Conservation (phyloP, 1,139 yeast species). For the Suhomyces maxii region DNA sequence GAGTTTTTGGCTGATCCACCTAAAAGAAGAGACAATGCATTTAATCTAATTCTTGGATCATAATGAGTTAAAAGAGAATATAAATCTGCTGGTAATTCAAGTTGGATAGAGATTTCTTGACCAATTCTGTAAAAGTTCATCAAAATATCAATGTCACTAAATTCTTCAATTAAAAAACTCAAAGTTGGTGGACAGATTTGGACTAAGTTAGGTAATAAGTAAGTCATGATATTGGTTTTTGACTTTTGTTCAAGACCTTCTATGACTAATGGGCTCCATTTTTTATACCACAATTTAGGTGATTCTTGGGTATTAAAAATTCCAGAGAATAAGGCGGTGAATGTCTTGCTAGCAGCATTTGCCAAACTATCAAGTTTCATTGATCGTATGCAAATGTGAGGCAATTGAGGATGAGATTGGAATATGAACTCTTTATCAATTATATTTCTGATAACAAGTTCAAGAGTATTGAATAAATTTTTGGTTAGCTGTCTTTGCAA, state of each 20-base stretch:
- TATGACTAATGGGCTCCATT: conserved; percentile 51
- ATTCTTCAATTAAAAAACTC: conserved; percentile 28
- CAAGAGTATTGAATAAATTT: conserved; percentile 60
- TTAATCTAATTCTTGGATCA: conserved; percentile 50
- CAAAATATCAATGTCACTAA: conserved; percentile 16
- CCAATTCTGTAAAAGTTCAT: conserved; percentile 51
- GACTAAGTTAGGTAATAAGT: conserved; percentile 65
- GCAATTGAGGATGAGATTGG: conserved; percentile 42
- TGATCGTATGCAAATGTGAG: conserved; percentile 43
- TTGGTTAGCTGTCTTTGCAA: conserved; percentile 42
- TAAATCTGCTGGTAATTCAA: conserved; percentile 44
- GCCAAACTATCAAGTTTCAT: conserved; percentile 65
- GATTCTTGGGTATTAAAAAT: conserved; percentile 15
- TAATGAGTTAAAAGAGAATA: conserved; percentile 43
- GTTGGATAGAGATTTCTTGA: conserved; percentile 36
- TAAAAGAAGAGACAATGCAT: conserved; percentile 60
- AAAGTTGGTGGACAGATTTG: conserved; percentile 41
- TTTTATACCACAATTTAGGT: conserved; percentile 45
- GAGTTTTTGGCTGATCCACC: conserved; percentile 59
- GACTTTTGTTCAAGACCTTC: conserved; percentile 24
- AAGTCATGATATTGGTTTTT: conserved; percentile 53
- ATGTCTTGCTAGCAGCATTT: conserved; percentile 64
- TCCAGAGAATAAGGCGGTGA: conserved; percentile 47
- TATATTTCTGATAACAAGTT: conserved; percentile 43
- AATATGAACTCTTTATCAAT: conserved; percentile 46